Conservation (phyloP, 805 yeast genomes). For the Novakomyces olei region DNA sequence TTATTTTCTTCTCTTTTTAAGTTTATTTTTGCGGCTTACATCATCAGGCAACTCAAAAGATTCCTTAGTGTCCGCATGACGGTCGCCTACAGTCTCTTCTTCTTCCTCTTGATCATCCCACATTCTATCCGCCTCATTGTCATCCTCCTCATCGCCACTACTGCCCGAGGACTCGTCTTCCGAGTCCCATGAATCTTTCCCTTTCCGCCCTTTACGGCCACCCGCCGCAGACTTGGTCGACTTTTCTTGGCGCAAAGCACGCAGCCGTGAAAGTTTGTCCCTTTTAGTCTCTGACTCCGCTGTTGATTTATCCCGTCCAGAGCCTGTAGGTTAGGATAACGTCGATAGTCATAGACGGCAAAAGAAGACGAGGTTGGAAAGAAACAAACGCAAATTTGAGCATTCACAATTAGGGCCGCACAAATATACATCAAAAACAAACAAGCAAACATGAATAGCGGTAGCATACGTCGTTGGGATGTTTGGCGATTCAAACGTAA, state of each 20-base stretch:
- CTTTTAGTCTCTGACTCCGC: slow-evolving; percentile 19
- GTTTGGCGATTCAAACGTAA: slow-evolving; percentile 45
- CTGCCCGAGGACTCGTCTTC: slow-evolving; percentile 13
- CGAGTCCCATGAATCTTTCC: background rate
- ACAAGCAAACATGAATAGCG: no score
- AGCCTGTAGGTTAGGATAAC: no score
- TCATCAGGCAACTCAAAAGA: no score
- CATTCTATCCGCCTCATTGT: slow-evolving; percentile 26
- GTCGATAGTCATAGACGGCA: no score
- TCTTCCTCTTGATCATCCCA: slow-evolving; percentile 23
- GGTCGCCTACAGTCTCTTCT: slow-evolving; percentile 16
- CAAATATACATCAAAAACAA: no score
- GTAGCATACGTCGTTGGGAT: no score
- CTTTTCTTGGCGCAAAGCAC: slow-evolving; percentile 49
- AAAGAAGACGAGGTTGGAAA: no score
- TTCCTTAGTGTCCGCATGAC: no score
- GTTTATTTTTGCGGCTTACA: no score
- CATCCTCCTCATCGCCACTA: slow-evolving; percentile 22
- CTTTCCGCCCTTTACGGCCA: background rate
- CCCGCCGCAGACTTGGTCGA: background rate
- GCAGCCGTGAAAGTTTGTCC: slow-evolving; percentile 47
- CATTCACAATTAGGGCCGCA: no score
- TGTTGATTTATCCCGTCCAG: slow-evolving; percentile 21
- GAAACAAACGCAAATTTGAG: no score
- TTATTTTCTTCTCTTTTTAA: no score